Conservation (phyloP, 1,284 basidiomycete genomes). For the Melampsora larici-populina region DNA sequence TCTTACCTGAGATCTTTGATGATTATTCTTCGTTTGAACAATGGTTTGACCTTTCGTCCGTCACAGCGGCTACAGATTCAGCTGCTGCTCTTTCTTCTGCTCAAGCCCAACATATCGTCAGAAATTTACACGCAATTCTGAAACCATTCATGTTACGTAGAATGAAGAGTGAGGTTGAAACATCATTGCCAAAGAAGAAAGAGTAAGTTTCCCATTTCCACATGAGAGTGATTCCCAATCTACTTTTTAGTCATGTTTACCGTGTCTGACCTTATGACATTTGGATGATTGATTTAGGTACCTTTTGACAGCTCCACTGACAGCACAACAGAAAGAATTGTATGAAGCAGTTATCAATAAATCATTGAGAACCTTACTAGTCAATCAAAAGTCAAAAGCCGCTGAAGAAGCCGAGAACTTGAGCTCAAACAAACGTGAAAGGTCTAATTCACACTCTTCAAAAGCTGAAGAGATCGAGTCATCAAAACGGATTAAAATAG, state of each 20-base stretch:
- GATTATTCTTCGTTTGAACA: constrained; percentile 85
- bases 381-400: constrained; percentile 46
- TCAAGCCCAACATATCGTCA: constrained; percentile 67
- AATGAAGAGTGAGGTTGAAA: constrained; percentile 85
- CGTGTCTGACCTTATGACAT: not conserved
- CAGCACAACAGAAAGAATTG: constrained; percentile 71
- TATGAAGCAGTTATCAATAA: constrained; percentile 63
- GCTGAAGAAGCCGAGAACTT: not conserved
- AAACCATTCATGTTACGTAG: constrained; percentile 92
- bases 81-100: constrained; percentile 59
- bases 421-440: constrained; percentile 5
- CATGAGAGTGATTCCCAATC: too few relatives aligned
- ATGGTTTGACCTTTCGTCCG: constrained; percentile 63
- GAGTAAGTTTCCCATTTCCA: constrained; percentile 60
- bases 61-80: constrained; percentile 54
- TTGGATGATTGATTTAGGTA: constrained; percentile 52
- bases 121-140: constrained; percentile 80
- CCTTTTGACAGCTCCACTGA: constrained; percentile 84
- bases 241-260: not conserved
- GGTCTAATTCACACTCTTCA: not conserved
- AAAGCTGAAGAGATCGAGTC: not conserved
- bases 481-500: constrained; percentile 14
- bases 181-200: constrained; percentile 74
- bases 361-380: constrained; percentile 49
- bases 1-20: constrained; percentile 84